Base-by-base conservation (phyloP, 2,329 filamentous ascomycete genomes). In the Ploettnerulaceae sp. region DNA sequence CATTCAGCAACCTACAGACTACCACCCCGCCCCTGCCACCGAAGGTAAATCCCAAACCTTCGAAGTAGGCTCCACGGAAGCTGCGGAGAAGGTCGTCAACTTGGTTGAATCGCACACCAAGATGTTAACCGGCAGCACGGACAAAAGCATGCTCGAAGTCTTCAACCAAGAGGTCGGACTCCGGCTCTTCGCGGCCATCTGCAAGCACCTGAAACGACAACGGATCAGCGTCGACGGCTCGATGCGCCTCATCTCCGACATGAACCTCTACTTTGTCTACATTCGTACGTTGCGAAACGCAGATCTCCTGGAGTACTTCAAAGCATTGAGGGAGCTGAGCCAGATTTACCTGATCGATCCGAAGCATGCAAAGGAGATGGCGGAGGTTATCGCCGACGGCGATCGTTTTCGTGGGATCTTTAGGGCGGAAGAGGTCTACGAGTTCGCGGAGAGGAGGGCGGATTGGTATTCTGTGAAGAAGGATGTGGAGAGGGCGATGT, bases 81-180 rank as follows among this genome's bases (percentile, higher is more conserved):
- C 91, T 12, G 90, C 93, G 4, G 75, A 72, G 54, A 82, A 84
- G 42, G 82, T 98, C 39, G 86, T 95, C 20, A 82, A 89, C 32
- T 80, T 97, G 31, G 86, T 97, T 11, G 84, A 83, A 17, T 84
- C 84, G 12, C 93, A 98, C 66, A 97, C 90, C 1, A 81, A 78
- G 62, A 96, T 98, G 89, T 76, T 98, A 9, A 80, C 87, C 3
- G 93, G 93, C 52, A 95, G 88, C 64, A 97, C 91, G 1, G 93
- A 98, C 65, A 98, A 98, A 72, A 91, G 88, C 52, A 95, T 95
- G 76, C 82, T 98, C 20, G 93, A 98, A 63, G 93, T 98, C 11
- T 98, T 98, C 74, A 96, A 95, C 66, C 89, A 93, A 67, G 93
- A 98, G 70, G 91, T 98, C 20, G 93, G 93, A 0, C 77, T 96